Conservation (phyloP, 306 rosid genomes). For the Cicer judaicum region DNA sequence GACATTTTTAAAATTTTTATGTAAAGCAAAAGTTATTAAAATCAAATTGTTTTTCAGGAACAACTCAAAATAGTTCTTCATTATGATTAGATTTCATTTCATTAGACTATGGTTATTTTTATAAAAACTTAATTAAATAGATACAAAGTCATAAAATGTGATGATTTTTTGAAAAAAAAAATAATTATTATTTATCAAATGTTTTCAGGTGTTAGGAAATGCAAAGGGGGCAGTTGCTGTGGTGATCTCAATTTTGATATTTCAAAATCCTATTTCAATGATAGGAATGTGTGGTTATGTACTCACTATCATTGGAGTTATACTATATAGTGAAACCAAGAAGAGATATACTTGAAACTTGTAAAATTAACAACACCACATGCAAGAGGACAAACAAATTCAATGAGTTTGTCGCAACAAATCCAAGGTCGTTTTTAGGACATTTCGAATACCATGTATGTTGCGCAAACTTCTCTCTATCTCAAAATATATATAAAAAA, state of each 20-base stretch:
- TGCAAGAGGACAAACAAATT: constrained; percentile 10
- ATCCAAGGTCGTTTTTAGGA: too few relatives aligned
- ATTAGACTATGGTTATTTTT: background rate
- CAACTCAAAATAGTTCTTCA: too few relatives aligned
- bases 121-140: background rate
- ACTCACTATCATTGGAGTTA: constrained; percentile 54
- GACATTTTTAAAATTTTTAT: too few relatives aligned
- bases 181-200: background rate
- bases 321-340: constrained; percentile 55
- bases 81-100: background rate
- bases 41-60: background rate
- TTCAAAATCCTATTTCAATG: constrained; percentile 55
- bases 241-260: constrained; percentile 57
- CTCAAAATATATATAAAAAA: too few relatives aligned
- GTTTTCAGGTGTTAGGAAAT: constrained; percentile 56
- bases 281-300: constrained; percentile 59
- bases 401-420: constrained; percentile 22
- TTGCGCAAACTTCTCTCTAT: too few relatives aligned
- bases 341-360: constrained; percentile 45
- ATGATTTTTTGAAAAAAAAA: background rate
- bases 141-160: background rate
- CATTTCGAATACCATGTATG: too few relatives aligned
- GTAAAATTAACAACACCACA: background rate
- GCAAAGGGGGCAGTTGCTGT: constrained; percentile 68
- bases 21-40: too few relatives aligned